A percentile compares a stretch with the other conserved stretches of the same genome.
phyloP scores from a whole-genome alignment of 164 flowering plant species.

The Piper longum region DNA sequence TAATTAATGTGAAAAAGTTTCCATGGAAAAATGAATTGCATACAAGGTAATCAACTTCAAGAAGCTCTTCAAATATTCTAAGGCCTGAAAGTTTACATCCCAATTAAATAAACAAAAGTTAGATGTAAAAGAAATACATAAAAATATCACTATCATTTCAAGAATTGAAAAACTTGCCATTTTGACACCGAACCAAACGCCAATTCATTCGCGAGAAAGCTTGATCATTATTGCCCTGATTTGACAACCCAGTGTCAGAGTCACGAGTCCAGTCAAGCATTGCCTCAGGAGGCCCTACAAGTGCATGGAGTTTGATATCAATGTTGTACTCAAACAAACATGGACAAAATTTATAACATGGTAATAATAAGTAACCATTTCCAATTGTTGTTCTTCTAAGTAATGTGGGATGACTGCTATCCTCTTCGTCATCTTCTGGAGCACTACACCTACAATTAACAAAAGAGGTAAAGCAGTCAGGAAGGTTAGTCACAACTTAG shows the following conservation, averaged over 20 bases:
- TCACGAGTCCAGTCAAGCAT: conserved; percentile 84
- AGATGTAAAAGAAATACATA: background rate
- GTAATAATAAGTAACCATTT: conserved; percentile 50
- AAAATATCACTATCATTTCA: background rate
- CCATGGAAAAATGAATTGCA: conserved; percentile 8
- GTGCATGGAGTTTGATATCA: conserved; percentile 1
- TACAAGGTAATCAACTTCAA: conserved; percentile 97
- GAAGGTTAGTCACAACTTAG: background rate
- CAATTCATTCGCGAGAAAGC: conserved; percentile 86
- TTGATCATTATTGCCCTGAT: conserved; percentile 52
- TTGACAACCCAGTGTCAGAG: conserved; percentile 54
- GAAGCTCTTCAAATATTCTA: conserved; percentile 96
- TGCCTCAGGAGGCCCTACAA: conserved; percentile 91
- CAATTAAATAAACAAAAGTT: background rate
- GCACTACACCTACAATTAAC: conserved; percentile 59
- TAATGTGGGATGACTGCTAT: conserved; percentile 29
- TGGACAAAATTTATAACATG: background rate
- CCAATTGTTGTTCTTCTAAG: conserved; percentile 87
- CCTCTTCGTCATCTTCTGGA: conserved; percentile 76
- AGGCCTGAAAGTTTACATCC: conserved; percentile 50
- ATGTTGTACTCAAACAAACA: background rate
- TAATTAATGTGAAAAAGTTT: conserved; percentile 1
- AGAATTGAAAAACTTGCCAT: conserved; percentile 31
- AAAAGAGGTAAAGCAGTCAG: background rate
- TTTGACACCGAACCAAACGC: conserved; percentile 98